Base-by-base conservation (phyloP, 129 eudicot species). In the Escallonia rubra region DNA sequence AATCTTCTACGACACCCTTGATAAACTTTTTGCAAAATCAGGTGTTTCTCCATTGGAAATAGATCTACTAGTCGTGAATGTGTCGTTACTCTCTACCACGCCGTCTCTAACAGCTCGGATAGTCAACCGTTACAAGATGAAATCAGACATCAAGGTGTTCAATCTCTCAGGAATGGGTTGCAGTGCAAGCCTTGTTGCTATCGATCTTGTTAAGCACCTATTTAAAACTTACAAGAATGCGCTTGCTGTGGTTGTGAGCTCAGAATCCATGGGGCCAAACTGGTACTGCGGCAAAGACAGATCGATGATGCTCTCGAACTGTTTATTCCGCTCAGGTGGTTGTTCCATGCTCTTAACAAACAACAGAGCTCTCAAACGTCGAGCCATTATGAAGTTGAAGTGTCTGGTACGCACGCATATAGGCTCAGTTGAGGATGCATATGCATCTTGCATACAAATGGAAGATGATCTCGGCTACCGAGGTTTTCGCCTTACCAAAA, bases 121-220 rank as follows among this genome's bases (percentile, higher is more conserved):
- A 57, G 78, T 83, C 3, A 83, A 87, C 59, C 83, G 46, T 13
- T 87, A 87, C 77, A 81, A 83, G 39, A 83, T 83, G 87, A 76
- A 76, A n/a, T 48, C 70, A 3, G 82, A 83, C 59, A 52, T 87
- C 6, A 87, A 83, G 76, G 47, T 68, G 10, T 87, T 68, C 61
- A 83, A 87, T 42, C 76, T 87, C 23, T 50, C 82, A 0, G 90
- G 90, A 55, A 87, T 87, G 89, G 89, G 87, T 2, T 87, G 87
- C 43, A 83, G 95, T 41, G 89, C 89, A 9, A 87, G 95, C 72
- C 9, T 87, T 1, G 63, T 87, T 1, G 82, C 85, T 0, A 59
- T 87, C 11, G 70, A 83, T 65, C 68, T 87, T 7, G 82, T 87
- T 2, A 82, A 76, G 53, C 79, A 87, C 2, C 7, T 87, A 67